Evolutionary conservation across 2,329 filamentous ascomycete species (phyloP).

Genomic region (Paecilomyces niveus): DNA sequence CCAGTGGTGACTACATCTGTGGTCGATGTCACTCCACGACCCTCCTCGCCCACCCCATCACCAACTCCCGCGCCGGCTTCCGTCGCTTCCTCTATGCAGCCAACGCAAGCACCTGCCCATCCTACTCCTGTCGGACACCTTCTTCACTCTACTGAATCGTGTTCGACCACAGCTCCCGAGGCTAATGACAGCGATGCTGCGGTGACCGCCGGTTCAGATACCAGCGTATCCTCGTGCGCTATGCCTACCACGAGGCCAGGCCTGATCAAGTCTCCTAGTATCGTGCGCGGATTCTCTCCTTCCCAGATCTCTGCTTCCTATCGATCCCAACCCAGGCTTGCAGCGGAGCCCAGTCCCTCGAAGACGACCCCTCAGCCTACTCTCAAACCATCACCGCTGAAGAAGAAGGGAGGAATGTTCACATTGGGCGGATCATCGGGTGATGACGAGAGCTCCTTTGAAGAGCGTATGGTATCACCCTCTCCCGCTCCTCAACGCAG

Average conservation of each 20-base stretch:
- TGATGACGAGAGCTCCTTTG: constrained; percentile 72
- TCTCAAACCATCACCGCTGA: constrained; percentile 42
- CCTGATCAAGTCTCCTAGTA: constrained; percentile 54
- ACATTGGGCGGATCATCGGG: constrained; percentile 77
- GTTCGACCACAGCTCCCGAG: constrained; percentile 48
- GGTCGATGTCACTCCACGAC: constrained; percentile 37
- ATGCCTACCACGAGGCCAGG: constrained; percentile 35
- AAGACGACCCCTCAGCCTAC: constrained; percentile 56
- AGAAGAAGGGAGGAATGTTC: constrained; percentile 62
- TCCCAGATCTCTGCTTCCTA: constrained; percentile 64
- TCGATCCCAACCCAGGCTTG: constrained; percentile 53
- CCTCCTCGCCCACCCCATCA: constrained; percentile 33
- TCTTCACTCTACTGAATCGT: constrained; percentile 50
- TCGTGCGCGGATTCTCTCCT: constrained; percentile 81
- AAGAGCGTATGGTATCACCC: constrained; percentile 51
- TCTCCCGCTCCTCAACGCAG: constrained; percentile 45
- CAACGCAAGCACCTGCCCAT: background rate
- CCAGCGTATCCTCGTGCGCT: constrained; percentile 52
- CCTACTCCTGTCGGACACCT: constrained; percentile 10
- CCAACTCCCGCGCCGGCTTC: constrained; percentile 26
- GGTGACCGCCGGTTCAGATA: constrained; percentile 48
- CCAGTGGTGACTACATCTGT: constrained; percentile 28
- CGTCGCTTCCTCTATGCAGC: constrained; percentile 24
- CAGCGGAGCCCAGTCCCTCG: constrained; percentile 42
- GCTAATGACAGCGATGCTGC: constrained; percentile 39